Conservation (phyloP, 208 protist genomes). For the Crithidia brevicula region DNA sequence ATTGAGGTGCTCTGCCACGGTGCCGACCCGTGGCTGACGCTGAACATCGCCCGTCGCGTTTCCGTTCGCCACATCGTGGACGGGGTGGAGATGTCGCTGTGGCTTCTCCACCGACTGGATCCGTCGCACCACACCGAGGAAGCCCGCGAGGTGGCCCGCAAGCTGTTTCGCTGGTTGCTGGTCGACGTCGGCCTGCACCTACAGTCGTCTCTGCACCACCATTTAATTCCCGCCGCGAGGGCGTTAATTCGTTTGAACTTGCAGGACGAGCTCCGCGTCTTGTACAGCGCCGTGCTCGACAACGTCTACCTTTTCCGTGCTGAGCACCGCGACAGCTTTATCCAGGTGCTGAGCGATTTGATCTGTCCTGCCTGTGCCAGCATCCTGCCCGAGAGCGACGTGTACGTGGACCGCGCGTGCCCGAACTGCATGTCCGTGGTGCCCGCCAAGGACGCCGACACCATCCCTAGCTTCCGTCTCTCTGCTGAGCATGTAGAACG, state of each 20-base stretch:
- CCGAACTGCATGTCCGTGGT: conserved; percentile 69
- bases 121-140: conserved; percentile 74
- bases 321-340: conserved; percentile 69
- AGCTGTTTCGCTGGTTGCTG: conserved; percentile 85
- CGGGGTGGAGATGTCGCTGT: conserved; percentile 82
- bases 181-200: conserved; percentile 83
- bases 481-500: conserved; percentile 68
- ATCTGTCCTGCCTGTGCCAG: conserved; percentile 73
- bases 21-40: conserved; percentile 77
- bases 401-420: conserved; percentile 72
- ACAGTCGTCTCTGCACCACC: conserved; percentile 67
- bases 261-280: conserved; percentile 64
- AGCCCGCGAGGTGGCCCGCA: conserved; percentile 62
- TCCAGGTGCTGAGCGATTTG: conserved; percentile 74
- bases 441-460: conserved; percentile 54
- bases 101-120: conserved; percentile 80
- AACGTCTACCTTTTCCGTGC: conserved; percentile 70
- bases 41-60: conserved; percentile 73
- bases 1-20: conserved; percentile 76
- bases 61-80: conserved; percentile 74
- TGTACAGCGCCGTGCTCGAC: conserved; percentile 87
- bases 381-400: conserved; percentile 58
- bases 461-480: conserved; percentile 71
- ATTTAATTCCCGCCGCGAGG: conserved; percentile 72
- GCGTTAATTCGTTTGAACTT: conserved; percentile 71